Evolutionary conservation across 805 yeast genomes (phyloP), one percentile per base, ranked within the genome.

Genomic region (Candida pseudofarinosa): DNA sequence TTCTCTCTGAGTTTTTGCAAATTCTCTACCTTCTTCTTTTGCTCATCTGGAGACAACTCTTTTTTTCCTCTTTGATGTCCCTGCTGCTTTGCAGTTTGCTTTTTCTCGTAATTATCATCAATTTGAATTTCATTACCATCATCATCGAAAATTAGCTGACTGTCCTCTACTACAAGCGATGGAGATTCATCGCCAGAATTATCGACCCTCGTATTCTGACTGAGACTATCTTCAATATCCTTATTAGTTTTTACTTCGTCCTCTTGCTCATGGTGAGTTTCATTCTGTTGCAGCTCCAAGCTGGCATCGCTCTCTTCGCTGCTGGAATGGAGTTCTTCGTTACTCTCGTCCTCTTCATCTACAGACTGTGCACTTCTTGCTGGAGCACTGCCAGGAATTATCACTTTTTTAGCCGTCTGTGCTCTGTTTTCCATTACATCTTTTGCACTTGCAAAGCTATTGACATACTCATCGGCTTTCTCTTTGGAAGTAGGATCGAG

Each of bases 1-100:
- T 85, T 85, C n/a, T 82, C 84, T 56, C 90, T 80, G 46, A 93
- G 73, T 51, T 79, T 84, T 4, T 77, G 77, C 38, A 88, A 65
- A 32, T 81, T 79, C 45, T 74, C 78, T 37, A 75, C 71, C 42
- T 67, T 77, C 43, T 67, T 72, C 47, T 59, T 60, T 56, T 76
- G 63, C 52, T 80, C 79, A 61, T 77, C 80, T 33, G 75, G 71
- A 1, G 73, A 59, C 33, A 65, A 50, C 19, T 41, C 50, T 40
- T 59, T 58, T 50, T 60, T 64, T 19, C 49, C 41, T 1, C 23
- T 4, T 14, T 35, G 32, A 33, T 7, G 26, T 35, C 17, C 5
- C 15, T 23, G 30, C 31, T 43, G 35, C 13, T 12, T 32, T 20
- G 37, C 43, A 30, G 55, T 42, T 43, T 60, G 64, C 42, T 60